A percentile compares a stretch with the other conserved stretches of the same genome.
These are phyloP conservation scores for Geosmithia flava DNA, from an alignment of 2,329 filamentous ascomycete species.

Conservation along the genomic window DNA sequence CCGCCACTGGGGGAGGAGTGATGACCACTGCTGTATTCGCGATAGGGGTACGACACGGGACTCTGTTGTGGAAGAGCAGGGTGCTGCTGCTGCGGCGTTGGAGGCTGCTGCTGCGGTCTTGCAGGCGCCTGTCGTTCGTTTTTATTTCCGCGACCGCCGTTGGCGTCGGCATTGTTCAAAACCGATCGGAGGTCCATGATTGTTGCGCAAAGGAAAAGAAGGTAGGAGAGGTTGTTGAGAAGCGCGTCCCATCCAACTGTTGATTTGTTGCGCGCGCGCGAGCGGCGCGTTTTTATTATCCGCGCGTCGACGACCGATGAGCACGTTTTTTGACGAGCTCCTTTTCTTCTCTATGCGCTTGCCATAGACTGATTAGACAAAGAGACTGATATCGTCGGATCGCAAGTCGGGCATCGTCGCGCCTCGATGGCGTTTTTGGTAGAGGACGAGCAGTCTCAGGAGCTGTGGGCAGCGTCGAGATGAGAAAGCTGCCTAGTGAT, in stretches of 20 bases:
- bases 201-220: neutral
- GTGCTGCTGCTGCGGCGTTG: slow-evolving; percentile 18
- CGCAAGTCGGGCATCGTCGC: neutral
- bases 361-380: neutral
- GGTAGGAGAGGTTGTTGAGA: neutral
- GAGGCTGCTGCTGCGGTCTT: slow-evolving; percentile 16
- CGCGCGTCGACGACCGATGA: neutral
- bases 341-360: neutral
- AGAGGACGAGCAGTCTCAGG: neutral
- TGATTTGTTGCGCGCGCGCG: neutral
- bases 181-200: slow-evolving; percentile 41
- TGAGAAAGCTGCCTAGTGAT: neutral
- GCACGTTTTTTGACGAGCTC: neutral
- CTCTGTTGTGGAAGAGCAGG: slow-evolving; percentile 24
- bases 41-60: slow-evolving; percentile 31
- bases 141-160: neutral
- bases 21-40: slow-evolving; percentile 33
- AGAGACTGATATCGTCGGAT: neutral
- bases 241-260: neutral
- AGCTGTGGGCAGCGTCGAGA: neutral
- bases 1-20: slow-evolving; percentile 19
- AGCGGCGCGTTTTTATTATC: neutral
- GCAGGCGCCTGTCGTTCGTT: slow-evolving; percentile 5
- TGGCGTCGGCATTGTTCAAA: slow-evolving; percentile 35
- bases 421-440: neutral